A percentile compares a stretch with the other conserved stretches of the same genome.
Conservation (phyloP, 2,329 filamentous ascomycete species). For the Ustilaginoidea virens region DNA sequence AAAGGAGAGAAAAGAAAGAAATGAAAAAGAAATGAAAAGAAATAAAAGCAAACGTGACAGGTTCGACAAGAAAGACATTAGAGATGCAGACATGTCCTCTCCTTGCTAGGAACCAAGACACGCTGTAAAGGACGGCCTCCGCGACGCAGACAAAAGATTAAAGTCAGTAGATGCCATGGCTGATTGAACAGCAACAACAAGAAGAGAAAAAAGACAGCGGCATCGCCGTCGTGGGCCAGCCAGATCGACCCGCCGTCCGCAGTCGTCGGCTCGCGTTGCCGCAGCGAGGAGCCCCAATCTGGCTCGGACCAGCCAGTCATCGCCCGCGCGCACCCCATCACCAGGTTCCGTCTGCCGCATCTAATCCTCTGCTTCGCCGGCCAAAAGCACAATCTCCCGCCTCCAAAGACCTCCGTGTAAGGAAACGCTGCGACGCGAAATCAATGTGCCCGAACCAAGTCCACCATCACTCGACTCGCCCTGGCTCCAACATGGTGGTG, state of each 20-base stretch:
- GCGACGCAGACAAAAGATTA: constrained; percentile 24
- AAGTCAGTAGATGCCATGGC: constrained; percentile 23
- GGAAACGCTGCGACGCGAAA: constrained; percentile 6
- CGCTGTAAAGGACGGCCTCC: too few relatives aligned
- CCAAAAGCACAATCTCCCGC: too few relatives aligned
- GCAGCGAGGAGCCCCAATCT: constrained; percentile 13
- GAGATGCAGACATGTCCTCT: too few relatives aligned
- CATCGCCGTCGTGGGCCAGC: constrained; percentile 34
- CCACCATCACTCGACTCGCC: constrained; percentile 18
- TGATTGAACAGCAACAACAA: constrained; percentile 24
- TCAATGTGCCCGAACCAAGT: constrained; percentile 8
- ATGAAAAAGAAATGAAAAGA: constrained; percentile 3
- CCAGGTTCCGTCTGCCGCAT: too few relatives aligned
- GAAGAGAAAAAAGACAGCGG: constrained; percentile 15
- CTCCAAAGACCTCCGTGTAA: too few relatives aligned
- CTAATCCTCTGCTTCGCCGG: too few relatives aligned
- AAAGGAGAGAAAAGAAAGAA: not conserved
- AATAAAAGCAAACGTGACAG: constrained; percentile 9
- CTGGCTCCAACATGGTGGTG: too few relatives aligned
- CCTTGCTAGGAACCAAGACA: too few relatives aligned
- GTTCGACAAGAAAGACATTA: too few relatives aligned
- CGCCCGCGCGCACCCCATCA: constrained; percentile 10
- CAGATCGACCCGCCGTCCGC: constrained; percentile 25
- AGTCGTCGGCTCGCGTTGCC: constrained; percentile 29
- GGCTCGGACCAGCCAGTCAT: too few relatives aligned